Percentiles rank a stretch among this genome's conserved stretches.
phyloP scores from a whole-genome alignment of 495 filamentous ascomycete species.

The Peziza echinospora region DNA sequence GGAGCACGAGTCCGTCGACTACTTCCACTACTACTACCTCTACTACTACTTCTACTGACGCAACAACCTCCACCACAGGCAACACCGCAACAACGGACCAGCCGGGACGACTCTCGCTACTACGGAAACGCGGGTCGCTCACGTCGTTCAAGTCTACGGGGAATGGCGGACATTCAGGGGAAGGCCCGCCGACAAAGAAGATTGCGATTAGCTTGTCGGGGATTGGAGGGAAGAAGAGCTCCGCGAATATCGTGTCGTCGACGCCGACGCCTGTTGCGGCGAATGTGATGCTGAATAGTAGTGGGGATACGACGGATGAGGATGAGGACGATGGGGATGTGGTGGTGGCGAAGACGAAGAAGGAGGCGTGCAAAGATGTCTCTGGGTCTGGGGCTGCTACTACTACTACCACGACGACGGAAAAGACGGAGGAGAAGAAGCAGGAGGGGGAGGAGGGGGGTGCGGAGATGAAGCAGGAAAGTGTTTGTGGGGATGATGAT shows the following conservation, averaged over 20 bases:
- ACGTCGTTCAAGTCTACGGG: conserved; percentile 18
- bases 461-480: not conserved
- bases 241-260: not conserved
- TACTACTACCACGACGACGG: not conserved
- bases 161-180: not conserved
- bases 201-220: conserved; percentile 20
- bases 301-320: not conserved
- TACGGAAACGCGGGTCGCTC: conserved; percentile 22
- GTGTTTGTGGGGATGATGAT: conserved; percentile 3
- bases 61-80: too few species aligned
- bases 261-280: not conserved
- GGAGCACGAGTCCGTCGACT: not conserved
- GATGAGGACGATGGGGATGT: not conserved
- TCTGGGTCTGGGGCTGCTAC: too few species aligned
- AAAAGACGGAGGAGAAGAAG: not conserved
- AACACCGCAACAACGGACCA: conserved; percentile 20
- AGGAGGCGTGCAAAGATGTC: not conserved
- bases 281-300: not conserved
- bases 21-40: conserved; percentile 17
- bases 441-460: not conserved
- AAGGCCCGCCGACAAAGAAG: conserved; percentile 13
- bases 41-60: too few species aligned
- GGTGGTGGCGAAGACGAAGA: not conserved
- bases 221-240: not conserved
- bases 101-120: not conserved